These are phyloP conservation scores for Pseudoneurospora amorphoporcata DNA, from an alignment of 495 filamentous ascomycete species.

Conservation along the genomic window DNA sequence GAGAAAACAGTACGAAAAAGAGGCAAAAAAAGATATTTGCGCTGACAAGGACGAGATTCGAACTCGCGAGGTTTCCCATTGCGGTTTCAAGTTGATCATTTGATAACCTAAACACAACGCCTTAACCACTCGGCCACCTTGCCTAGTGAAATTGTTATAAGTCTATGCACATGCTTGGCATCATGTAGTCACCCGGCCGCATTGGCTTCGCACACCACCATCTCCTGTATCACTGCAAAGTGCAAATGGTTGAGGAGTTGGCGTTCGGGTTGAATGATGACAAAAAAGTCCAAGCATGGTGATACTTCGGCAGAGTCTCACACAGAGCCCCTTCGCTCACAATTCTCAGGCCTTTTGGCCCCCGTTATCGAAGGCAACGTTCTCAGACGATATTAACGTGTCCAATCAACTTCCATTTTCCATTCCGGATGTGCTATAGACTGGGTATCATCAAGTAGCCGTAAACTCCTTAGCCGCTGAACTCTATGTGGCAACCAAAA, in stretches of 20 bases:
- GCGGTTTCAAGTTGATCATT: background rate
- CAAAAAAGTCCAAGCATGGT: background rate
- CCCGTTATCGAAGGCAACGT: background rate
- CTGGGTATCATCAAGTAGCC: background rate
- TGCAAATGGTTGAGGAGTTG: background rate
- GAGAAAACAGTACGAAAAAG: too few species aligned
- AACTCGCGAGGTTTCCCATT: background rate
- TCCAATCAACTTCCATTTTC: background rate
- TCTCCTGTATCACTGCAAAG: too few species aligned
- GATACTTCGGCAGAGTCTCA: background rate
- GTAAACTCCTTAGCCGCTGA: background rate
- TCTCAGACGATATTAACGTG: background rate
- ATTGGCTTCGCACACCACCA: background rate
- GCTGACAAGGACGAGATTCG: background rate
- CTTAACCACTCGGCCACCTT: background rate
- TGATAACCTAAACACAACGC: background rate
- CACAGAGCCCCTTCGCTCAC: background rate
- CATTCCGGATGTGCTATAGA: background rate
- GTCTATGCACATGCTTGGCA: accelerated
- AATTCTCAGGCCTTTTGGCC: background rate
- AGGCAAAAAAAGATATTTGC: background rate
- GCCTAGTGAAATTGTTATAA: background rate
- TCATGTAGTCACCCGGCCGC: background rate
- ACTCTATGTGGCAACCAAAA: background rate
- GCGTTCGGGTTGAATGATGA: too few species aligned